These are phyloP conservation scores for Fusarium sp. DNA, from an alignment of 2,329 filamentous ascomycete genomes.

Conservation along the genomic window DNA sequence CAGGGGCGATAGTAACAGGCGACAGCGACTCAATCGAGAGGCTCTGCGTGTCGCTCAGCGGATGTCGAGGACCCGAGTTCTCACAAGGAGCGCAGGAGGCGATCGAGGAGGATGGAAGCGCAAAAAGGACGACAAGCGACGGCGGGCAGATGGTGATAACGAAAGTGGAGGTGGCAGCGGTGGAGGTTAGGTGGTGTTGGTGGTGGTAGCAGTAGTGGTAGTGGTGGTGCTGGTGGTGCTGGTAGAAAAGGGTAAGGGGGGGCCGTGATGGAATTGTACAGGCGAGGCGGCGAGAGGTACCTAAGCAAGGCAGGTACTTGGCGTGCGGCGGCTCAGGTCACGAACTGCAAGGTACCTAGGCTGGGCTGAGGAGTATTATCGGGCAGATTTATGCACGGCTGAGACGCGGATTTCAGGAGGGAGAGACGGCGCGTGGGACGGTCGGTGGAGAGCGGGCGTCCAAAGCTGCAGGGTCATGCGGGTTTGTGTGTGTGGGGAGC, in stretches of 20 bases:
- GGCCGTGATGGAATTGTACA: conserved; percentile 38
- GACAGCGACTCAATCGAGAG: conserved; percentile 34
- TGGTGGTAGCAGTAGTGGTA: conserved; percentile 29
- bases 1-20: conserved; percentile 3
- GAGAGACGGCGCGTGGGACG: conserved; percentile 46
- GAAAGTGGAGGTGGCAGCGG: conserved; percentile 17
- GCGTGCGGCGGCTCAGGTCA: conserved; percentile 23
- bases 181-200: conserved; percentile 12
- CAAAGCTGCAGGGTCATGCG: conserved; percentile 40
- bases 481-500: conserved; percentile 31
- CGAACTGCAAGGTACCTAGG: conserved; percentile 33
- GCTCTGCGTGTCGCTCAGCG: conserved; percentile 22
- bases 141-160: conserved; percentile 39
- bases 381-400: conserved; percentile 46
- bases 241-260: conserved; percentile 37
- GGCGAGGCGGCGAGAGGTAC: conserved; percentile 36
- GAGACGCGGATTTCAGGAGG: conserved; percentile 48
- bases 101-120: conserved; percentile 31
- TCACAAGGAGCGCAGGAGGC: conserved; percentile 31
- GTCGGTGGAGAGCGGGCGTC: conserved; percentile 44
- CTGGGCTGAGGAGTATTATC: conserved; percentile 33
- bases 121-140: conserved; percentile 32
- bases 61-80: conserved; percentile 21
- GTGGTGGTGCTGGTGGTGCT: conserved; percentile 20
- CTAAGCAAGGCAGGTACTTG: conserved; percentile 32